Evolutionary conservation across 768 basidiomycete genomes (phyloP).

Genomic region (Cystofilobasidium ferigula): DNA sequence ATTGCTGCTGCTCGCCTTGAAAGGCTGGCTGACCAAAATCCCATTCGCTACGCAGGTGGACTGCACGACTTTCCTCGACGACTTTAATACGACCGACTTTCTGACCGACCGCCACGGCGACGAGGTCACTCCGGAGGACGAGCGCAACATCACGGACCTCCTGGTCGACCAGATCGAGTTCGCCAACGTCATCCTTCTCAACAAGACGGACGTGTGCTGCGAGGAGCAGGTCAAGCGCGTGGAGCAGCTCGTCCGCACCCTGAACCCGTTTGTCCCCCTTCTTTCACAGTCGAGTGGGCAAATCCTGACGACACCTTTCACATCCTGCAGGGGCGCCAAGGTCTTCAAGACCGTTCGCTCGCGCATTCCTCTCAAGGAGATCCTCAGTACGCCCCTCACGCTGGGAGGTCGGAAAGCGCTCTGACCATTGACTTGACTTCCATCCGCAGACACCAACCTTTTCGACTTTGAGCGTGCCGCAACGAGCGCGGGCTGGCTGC

Average conservation of each 20-base stretch:
- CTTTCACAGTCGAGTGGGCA: too few species aligned
- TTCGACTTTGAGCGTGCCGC: constrained; percentile 35
- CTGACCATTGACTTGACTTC: background rate
- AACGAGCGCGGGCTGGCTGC: constrained; percentile 36
- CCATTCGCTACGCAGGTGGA: too few species aligned
- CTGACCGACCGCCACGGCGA: constrained; percentile 34
- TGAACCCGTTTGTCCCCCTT: constrained; percentile 34
- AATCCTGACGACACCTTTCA: background rate
- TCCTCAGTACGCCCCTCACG: constrained; percentile 28
- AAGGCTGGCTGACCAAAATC: too few species aligned
- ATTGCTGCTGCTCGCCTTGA: too few species aligned
- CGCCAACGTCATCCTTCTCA: constrained; percentile 36
- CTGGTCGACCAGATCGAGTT: constrained; percentile 39
- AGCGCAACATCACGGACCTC: constrained; percentile 26
- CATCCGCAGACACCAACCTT: constrained; percentile 29
- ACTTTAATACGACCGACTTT: constrained; percentile 37
- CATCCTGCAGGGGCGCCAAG: background rate
- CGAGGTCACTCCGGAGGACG: constrained; percentile 36
- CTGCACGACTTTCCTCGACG: constrained; percentile 30
- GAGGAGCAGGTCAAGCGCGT: constrained; percentile 28
- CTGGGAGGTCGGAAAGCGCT: background rate
- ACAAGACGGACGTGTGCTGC: constrained; percentile 35
- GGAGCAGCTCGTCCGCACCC: constrained; percentile 30
- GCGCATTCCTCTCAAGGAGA: constrained; percentile 31
- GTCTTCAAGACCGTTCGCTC: constrained; percentile 27